Evolutionary conservation across 805 yeast genomes (phyloP).

Genomic region (Nakazawaea populi): DNA sequence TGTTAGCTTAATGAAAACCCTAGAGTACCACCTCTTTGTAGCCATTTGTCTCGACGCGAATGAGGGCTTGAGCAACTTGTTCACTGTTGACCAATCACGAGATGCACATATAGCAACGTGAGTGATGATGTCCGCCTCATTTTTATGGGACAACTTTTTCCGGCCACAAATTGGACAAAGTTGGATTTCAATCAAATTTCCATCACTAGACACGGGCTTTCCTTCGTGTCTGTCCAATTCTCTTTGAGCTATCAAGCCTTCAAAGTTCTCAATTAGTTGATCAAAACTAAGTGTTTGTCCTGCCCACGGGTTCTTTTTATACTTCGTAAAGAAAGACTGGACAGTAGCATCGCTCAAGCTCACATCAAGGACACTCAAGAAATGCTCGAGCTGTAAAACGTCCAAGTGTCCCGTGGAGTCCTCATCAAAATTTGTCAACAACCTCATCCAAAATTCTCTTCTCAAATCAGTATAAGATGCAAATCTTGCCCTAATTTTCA

Average conservation of each 20-base stretch:
- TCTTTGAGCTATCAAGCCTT: constrained; percentile 18
- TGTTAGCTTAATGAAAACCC: constrained; percentile 73
- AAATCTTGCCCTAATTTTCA: constrained; percentile 58
- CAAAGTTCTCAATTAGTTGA: constrained; percentile 43
- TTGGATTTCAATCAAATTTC: constrained; percentile 2
- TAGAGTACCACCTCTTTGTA: constrained; percentile 83
- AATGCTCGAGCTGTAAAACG: constrained; percentile 54
- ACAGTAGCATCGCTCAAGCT: constrained; percentile 50
- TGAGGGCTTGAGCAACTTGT: constrained; percentile 54
- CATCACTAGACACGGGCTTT: neutral
- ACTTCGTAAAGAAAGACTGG: constrained; percentile 41
- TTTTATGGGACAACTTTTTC: constrained; percentile 45
- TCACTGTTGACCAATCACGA: constrained; percentile 67
- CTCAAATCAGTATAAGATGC: constrained; percentile 61
- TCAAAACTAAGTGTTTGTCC: constrained; percentile 42
- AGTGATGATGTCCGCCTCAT: constrained; percentile 66
- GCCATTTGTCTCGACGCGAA: constrained; percentile 82
- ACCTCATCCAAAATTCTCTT: constrained; percentile 61
- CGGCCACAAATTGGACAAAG: constrained; percentile 75
- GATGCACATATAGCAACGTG: constrained; percentile 86
- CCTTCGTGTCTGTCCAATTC: neutral
- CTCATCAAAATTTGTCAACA: constrained; percentile 48
- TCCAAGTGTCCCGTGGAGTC: constrained; percentile 40
- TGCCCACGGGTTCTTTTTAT: constrained; percentile 43
- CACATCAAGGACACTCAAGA: constrained; percentile 62